These are phyloP conservation scores for Phaffia tasmanica DNA, from an alignment of 768 basidiomycete genomes.

Conservation along the genomic window DNA sequence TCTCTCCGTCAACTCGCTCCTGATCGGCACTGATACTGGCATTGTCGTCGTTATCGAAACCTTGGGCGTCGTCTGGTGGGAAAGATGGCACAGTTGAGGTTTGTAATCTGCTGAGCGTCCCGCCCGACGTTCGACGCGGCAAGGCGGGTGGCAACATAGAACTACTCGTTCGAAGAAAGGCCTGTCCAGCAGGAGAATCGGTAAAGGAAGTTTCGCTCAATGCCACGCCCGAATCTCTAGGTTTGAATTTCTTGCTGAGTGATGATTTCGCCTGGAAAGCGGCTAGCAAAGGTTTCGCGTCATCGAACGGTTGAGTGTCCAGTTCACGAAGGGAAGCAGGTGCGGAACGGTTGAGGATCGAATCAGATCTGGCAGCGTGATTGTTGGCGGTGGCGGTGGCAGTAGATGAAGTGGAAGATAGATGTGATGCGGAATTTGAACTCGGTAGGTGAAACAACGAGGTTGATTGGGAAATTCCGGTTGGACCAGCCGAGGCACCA, in stretches of 20 bases:
- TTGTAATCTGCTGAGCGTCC: not conserved
- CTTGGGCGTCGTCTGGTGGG: not conserved
- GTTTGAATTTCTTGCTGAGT: slow-evolving; percentile 25
- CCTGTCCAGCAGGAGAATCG: slow-evolving; percentile 14
- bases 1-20: not conserved
- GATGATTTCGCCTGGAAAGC: slow-evolving; percentile 24
- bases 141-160: slow-evolving; percentile 6
- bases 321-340: slow-evolving; percentile 14
- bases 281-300: slow-evolving; percentile 22
- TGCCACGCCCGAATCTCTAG: slow-evolving; percentile 20
- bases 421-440: slow-evolving; percentile 18
- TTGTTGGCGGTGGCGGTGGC: slow-evolving; percentile 1
- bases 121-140: slow-evolving; percentile 1
- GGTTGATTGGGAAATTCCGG: not conserved
- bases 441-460: slow-evolving; percentile 7
- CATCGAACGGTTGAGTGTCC: slow-evolving; percentile 15
- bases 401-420: slow-evolving; percentile 1
- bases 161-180: not conserved
- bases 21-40: not conserved
- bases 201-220: slow-evolving; percentile 11
- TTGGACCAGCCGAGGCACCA: not conserved
- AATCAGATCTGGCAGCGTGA: slow-evolving; percentile 8
- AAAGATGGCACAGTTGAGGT: slow-evolving; percentile 14
- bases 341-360: slow-evolving; percentile 22
- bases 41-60: not conserved